Evolutionary conservation across 768 basidiomycete species (phyloP).

Genomic region (Chalciporus piperatus): DNA sequence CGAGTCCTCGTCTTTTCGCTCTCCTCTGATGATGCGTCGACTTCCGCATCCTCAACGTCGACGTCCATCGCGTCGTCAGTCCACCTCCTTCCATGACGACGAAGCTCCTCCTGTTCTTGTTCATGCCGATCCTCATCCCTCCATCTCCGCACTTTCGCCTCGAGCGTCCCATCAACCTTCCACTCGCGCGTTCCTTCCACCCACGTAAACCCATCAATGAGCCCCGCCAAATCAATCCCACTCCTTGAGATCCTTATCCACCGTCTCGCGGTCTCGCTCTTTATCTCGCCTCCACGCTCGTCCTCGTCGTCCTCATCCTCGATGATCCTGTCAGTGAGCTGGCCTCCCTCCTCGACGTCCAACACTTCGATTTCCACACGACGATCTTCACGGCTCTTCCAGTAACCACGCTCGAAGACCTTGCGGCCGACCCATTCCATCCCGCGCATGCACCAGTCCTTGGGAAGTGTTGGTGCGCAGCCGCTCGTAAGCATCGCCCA

Average conservation of each 20-base stretch:
- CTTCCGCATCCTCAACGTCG: constrained; percentile 52
- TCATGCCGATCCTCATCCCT: constrained; percentile 65
- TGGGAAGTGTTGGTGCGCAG: constrained; percentile 71
- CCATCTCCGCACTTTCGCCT: constrained; percentile 69
- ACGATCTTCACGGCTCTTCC: constrained; percentile 75
- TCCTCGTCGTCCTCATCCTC: constrained; percentile 72
- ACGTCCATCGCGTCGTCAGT: constrained; percentile 70
- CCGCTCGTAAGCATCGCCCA: constrained; percentile 69
- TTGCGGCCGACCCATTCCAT: constrained; percentile 94
- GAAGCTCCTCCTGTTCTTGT: constrained; percentile 63
- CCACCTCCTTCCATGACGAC: constrained; percentile 60
- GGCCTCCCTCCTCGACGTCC: constrained; percentile 52
- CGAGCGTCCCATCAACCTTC: constrained; percentile 61
- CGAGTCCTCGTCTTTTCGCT: constrained; percentile 64
- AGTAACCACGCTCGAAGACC: constrained; percentile 92
- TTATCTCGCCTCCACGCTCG: constrained; percentile 24
- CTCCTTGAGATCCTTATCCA: constrained; percentile 78
- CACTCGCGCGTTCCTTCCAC: constrained; percentile 57
- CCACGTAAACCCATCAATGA: constrained; percentile 77
- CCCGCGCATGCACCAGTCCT: constrained; percentile 95
- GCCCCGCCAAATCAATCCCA: constrained; percentile 60
- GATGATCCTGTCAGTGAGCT: constrained; percentile 73
- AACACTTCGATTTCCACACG: constrained; percentile 78
- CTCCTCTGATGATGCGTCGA: constrained; percentile 43
- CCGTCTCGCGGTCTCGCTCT: constrained; percentile 47